Evolutionary conservation across 2,329 filamentous ascomycete species (phyloP).

Genomic region (Peltaster fructicola): DNA sequence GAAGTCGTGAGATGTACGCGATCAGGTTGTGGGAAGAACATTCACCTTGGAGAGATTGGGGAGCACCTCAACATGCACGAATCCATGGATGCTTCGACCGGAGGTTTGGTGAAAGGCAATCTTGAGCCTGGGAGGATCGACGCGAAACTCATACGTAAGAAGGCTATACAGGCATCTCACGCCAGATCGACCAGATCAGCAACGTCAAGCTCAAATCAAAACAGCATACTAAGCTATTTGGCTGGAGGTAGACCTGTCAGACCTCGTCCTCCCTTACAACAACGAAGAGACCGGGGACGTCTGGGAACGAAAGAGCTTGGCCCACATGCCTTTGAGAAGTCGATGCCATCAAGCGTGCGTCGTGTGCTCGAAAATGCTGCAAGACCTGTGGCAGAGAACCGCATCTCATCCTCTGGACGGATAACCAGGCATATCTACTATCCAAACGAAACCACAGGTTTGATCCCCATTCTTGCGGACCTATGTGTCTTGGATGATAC

Average conservation of each 20-base stretch:
- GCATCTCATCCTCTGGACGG: constrained; percentile 24
- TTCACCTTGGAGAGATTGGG: constrained; percentile 25
- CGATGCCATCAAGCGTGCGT: constrained; percentile 27
- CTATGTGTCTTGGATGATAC: constrained; percentile 45
- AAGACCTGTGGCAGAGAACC: constrained; percentile 21
- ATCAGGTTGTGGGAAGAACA: constrained; percentile 24
- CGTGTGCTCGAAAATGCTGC: constrained; percentile 24
- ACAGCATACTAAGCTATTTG: constrained; percentile 1
- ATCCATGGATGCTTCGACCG: constrained; percentile 9
- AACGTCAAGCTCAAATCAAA: constrained; percentile 3
- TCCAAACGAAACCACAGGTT: constrained; percentile 27
- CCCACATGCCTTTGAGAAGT: constrained; percentile 29
- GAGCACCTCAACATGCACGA: constrained; percentile 29
- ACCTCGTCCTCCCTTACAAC: constrained; percentile 3
- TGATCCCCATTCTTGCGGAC: constrained; percentile 29
- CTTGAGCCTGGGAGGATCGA: too few species aligned
- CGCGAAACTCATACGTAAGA: too few species aligned
- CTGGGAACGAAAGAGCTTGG: constrained; percentile 26
- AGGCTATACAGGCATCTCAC: too few species aligned
- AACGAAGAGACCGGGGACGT: constrained; percentile 7
- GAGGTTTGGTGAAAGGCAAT: too few species aligned
- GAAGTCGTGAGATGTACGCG: constrained; percentile 24
- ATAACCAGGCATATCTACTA: constrained; percentile 24
- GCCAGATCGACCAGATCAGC: constrained; percentile 2
- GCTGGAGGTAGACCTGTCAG: constrained; percentile 1